Base-by-base conservation (phyloP, 179 eudicot species). In the Gypsophila paniculata region DNA sequence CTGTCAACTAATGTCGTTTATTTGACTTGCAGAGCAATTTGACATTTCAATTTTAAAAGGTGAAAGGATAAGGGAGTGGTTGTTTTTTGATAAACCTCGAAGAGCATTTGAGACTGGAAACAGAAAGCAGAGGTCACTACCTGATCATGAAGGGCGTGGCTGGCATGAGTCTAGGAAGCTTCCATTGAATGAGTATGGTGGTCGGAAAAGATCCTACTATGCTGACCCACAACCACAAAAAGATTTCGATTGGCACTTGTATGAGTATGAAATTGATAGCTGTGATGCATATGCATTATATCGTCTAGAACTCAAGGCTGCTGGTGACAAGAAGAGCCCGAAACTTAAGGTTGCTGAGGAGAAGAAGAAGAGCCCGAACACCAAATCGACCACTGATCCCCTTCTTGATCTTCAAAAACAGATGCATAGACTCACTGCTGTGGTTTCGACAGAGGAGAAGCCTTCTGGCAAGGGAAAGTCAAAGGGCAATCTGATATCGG, bases 111-210 rank as follows among this genome's bases (percentile, higher is more conserved):
- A 88, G 82, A 88, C 89, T 75, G 99, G 99, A 62, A 89, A 79
- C 76, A 85, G 97, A 76, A 94, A 94, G 86, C 99, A 94, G 74
- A 78, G 99, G 72, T 90, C 97, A 39, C 77, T 94, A 65, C 97
- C 99, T 14, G 99, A 94, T 77, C 87, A 94, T 55, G 87, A 81
- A 70, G 99, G 99, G n/a, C 89, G 99, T 26, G 99, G 99, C 55
- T 94, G 99, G 99, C 99, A 94, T 68, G 99, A 94, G 84, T 94
- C 99, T 7, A 87, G 99, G 79, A 94, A 91, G 72, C 94, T 87
- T 78, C 80, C 86, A 75, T 75, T 90, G 85, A 86, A 84, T 67
- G 99, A 91, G 67, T 87, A 65, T 69, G 91, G 87, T 25, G 97
- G 99, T 63, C 80, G 78, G 70, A 94, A 91, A 82, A 91, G 97